Evolutionary conservation across 2,329 filamentous ascomycete species (phyloP).

Genomic region (Kalmusia sp.): DNA sequence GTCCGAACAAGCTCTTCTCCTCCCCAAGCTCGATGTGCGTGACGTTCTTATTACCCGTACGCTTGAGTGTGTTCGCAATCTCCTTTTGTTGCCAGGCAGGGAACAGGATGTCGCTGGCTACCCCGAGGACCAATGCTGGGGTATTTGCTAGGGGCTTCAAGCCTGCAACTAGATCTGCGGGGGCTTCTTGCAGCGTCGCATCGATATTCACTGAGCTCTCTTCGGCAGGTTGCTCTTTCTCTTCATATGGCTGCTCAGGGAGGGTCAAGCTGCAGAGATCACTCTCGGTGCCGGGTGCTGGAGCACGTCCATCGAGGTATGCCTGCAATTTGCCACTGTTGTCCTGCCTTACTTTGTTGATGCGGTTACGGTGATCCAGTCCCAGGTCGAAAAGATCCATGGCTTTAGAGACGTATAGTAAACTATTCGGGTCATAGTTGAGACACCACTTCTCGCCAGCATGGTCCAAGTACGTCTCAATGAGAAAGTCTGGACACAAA

Average conservation of each 20-base stretch:
- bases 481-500: slow-evolving; percentile 95
- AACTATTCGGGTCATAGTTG: slow-evolving; percentile 93
- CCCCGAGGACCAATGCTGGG: slow-evolving; percentile 87
- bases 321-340: slow-evolving; percentile 66
- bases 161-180: slow-evolving; percentile 80
- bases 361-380: slow-evolving; percentile 69
- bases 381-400: slow-evolving; percentile 99
- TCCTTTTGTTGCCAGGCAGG: slow-evolving; percentile 98
- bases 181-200: slow-evolving; percentile 54
- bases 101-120: slow-evolving; percentile 95
- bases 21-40: slow-evolving; percentile 91
- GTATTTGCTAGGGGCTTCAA: slow-evolving; percentile 75
- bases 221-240: slow-evolving; percentile 67
- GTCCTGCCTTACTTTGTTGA: slow-evolving; percentile 66
- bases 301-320: slow-evolving; percentile 39
- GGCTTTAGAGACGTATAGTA: slow-evolving; percentile 96
- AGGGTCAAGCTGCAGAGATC: slow-evolving; percentile 80
- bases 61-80: slow-evolving; percentile 81
- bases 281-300: slow-evolving; percentile 23
- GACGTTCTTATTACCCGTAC: slow-evolving; percentile 79
- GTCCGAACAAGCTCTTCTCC: slow-evolving; percentile 92
- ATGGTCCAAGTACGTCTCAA: slow-evolving; percentile 97
- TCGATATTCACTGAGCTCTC: slow-evolving; percentile 32
- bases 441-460: slow-evolving; percentile 98
- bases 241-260: slow-evolving; percentile 83